These are phyloP conservation scores for Xylariaceae sp. DNA, from an alignment of 2,329 filamentous ascomycete species.

Conservation along the genomic window DNA sequence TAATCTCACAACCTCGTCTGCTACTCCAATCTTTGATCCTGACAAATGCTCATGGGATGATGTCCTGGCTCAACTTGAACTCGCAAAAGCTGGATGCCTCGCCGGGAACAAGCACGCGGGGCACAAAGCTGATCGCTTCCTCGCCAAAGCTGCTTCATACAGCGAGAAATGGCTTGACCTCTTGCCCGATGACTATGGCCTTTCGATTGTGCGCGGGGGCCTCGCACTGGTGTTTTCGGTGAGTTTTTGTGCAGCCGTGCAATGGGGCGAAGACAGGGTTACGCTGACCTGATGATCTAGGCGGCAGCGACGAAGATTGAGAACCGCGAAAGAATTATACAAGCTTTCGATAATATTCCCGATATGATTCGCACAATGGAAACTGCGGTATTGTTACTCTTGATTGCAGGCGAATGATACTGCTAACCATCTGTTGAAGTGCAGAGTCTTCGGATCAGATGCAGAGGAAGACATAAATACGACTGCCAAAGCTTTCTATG, in stretches of 20 bases:
- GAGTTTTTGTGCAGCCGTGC: background rate
- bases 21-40: background rate
- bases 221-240: conserved; percentile 1
- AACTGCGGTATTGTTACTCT: conserved; percentile 4
- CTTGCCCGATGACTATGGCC: conserved; percentile 5
- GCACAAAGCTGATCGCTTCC: conserved; percentile 2
- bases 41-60: background rate
- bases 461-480: conserved; percentile 1
- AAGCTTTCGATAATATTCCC: conserved; percentile 5
- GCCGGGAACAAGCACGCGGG: background rate
- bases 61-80: background rate
- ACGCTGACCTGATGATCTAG: background rate
- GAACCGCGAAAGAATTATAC: conserved; percentile 6
- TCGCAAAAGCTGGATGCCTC: background rate
- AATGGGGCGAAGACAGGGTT: background rate
- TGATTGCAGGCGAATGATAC: too few relatives aligned
- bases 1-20: background rate
- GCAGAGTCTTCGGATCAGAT: conserved; percentile 1
- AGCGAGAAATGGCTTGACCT: conserved; percentile 4
- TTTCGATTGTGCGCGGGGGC: conserved; percentile 2
- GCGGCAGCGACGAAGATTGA: conserved; percentile 2
- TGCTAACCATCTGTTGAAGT: background rate
- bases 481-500: conserved; percentile 3
- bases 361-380: conserved; percentile 9
- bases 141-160: conserved; percentile 5